Base-by-base conservation (phyloP, 345 rosid species). In the Limnanthes douglasii region DNA sequence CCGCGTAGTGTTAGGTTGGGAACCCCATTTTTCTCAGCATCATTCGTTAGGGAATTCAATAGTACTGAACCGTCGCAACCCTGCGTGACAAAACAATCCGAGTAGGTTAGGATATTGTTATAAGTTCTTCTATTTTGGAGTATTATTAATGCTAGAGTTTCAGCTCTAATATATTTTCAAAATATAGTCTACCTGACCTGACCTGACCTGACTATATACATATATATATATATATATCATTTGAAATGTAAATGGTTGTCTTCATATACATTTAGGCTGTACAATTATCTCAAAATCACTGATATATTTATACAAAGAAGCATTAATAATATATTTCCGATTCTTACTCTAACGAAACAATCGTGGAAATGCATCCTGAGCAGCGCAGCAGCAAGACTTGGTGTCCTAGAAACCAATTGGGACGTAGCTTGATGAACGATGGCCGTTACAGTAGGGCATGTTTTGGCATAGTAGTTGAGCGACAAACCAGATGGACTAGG, bases 31-130 rank as follows among this genome's bases (percentile, higher is more conserved):
- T 59, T 71, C 53, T 71, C 73, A 0, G 73, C 68, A 32, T 53
- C 61, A 3, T 57, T 53, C 8, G 38, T 36, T 22, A 46, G 22
- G 21, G 73, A 53, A 32, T 47, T 63, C 29, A 70, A 31, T 3
- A 71, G 71, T 33, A 71, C 25, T 1, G 78, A 71, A 15, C 51
- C 78, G 31, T 71, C 78, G 54, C 78, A 71, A 41, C 78, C 78
- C 78, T 66, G 60, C 11, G n/a, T n/a, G n/a, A n/a, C n/a, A 41
- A 5, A 24, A 12, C 31, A 28, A 17, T 3, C 36, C 30, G 6
- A 3, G 17, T 10, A 11, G n/a, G n/a, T n/a, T n/a, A n/a, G n/a
- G n/a, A n/a, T n/a, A n/a, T n/a, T n/a, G n/a, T n/a, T n/a, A n/a
- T n/a, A n/a, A n/a, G n/a, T n/a, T n/a, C n/a, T n/a, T n/a, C n/a